Percentiles rank a stretch among this genome's conserved stretches.
Evolutionary conservation across 352 stramenopile species (phyloP).

Genomic region (Phytophthora pseudosyringae): DNA sequence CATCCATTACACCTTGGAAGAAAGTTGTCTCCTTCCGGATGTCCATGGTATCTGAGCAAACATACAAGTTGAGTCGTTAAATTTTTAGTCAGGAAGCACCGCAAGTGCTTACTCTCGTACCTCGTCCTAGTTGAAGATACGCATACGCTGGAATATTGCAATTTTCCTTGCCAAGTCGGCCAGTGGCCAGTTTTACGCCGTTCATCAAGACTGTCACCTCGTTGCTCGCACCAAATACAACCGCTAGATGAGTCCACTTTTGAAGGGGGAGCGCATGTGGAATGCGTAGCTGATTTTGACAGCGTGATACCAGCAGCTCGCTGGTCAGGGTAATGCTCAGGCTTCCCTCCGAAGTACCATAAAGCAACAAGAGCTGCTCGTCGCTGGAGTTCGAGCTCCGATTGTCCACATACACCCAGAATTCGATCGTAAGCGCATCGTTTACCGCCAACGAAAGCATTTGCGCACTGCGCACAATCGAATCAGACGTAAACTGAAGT

Average conservation of each 20-base stretch:
- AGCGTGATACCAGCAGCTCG: slow-evolving; percentile 42
- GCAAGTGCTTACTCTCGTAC: slow-evolving; percentile 19
- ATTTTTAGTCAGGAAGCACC: background rate
- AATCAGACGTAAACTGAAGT: slow-evolving; percentile 37
- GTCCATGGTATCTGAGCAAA: slow-evolving; percentile 28
- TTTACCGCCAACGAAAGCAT: slow-evolving; percentile 28
- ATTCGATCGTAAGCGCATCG: slow-evolving; percentile 45
- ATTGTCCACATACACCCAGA: slow-evolving; percentile 43
- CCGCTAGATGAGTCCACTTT: slow-evolving; percentile 51
- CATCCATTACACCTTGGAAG: slow-evolving; percentile 52
- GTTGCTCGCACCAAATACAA: slow-evolving; percentile 28
- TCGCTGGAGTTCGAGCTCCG: background rate
- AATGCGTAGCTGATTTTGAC: slow-evolving; percentile 35
- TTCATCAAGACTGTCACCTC: slow-evolving; percentile 40
- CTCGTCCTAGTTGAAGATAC: slow-evolving; percentile 53
- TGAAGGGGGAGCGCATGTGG: slow-evolving; percentile 33
- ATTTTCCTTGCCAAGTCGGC: slow-evolving; percentile 19
- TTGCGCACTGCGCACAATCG: slow-evolving; percentile 35
- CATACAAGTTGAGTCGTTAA: background rate
- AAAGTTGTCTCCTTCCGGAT: slow-evolving; percentile 17
- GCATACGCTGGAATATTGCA: slow-evolving; percentile 32
- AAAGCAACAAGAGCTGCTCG: slow-evolving; percentile 45
- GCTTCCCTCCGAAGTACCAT: slow-evolving; percentile 30
- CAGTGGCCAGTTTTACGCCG: slow-evolving; percentile 30
- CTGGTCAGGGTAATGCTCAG: slow-evolving; percentile 22